These are phyloP conservation scores for Zanthoxylum bungeanum DNA, from an alignment of 345 rosid genomes.

Conservation along the genomic window DNA sequence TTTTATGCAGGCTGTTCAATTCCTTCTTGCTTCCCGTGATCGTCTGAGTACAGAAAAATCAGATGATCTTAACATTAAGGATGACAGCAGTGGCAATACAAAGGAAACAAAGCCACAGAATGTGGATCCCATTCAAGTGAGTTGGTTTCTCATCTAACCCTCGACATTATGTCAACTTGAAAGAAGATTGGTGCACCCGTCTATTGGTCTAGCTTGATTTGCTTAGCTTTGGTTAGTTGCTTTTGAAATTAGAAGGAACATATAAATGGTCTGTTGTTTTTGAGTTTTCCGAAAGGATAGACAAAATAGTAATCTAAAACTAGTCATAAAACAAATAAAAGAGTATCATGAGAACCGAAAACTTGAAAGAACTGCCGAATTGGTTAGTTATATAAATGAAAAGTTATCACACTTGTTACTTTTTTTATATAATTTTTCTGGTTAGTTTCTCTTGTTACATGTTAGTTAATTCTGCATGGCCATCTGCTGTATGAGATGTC, in stretches of 20 bases:
- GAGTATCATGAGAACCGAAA: not conserved
- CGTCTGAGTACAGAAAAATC: conserved; percentile 40
- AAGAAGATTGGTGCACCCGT: not conserved
- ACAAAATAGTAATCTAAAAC: not conserved
- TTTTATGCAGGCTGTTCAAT: conserved; percentile 68
- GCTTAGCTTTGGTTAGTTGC: not conserved
- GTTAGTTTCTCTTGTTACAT: not conserved
- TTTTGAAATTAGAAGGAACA: not conserved
- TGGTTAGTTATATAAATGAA: not conserved
- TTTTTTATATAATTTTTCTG: not conserved
- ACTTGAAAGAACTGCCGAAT: not conserved
- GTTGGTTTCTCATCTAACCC: conserved; percentile 20
- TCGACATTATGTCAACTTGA: not conserved
- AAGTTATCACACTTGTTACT: not conserved
- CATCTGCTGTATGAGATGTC: not conserved
- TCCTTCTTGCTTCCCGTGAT: conserved; percentile 64
- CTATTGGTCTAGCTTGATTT: not conserved
- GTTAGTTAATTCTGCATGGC: not conserved
- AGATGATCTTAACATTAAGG: conserved; percentile 22
- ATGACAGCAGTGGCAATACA: conserved; percentile 29
- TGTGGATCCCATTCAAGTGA: conserved; percentile 74
- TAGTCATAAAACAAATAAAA: not conserved
- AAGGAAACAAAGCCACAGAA: conserved; percentile 28
- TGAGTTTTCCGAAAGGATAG: not conserved
- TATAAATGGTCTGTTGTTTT: not conserved